Evolutionary conservation across 108 stramenopile species (phyloP), one percentile per base, ranked within the genome.

Genomic region (Stephanodiscus minutulus): DNA sequence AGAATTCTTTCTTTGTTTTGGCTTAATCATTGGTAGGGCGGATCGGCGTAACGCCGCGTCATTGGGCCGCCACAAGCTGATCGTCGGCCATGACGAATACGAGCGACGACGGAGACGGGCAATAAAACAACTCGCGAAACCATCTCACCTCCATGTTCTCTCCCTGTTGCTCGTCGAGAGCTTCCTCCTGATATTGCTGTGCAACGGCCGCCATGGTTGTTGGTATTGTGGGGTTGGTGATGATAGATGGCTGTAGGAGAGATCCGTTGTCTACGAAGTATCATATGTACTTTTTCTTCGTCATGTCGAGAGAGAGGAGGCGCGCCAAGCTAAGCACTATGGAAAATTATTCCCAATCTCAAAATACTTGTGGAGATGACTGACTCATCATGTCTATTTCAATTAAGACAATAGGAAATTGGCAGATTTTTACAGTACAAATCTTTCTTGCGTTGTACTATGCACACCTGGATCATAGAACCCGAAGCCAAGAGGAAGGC

Each of bases 101-200:
- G 11, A 27, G 17, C 24, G 22, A 21, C n/a, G 60, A 4, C 37
- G 39, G 28, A 29, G 0, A 41, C 33, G 8, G 18, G 7, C 8
- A 41, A 28, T 3, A 61, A 61, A 29, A 39, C 33, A 11, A 1
- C 9, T 15, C 43, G 1, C 43, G 3, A 44, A 31, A 7, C 43
- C 20, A 28, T 81, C 86, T 79, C 64, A 82, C 83, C 59, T 72
- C 83, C 64, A 74, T 77, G 0, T 76, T 71, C 52, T 68, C 77
- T 57, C 77, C 79, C 66, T 77, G 72, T 29, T 86, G 78, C 52
- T 77, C 76, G 7, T 56, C 73, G 35, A 72, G 77, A 20, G 70
- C 55, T 54, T 75, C 73, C 76, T 74, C 73, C 33, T 75, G 68
- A 52, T 73, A 70, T 70, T 77, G 73, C 50, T 83, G 75, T 69